These are phyloP conservation scores for Coemansia sp. DNA, from an alignment of 192 early-diverging fungal genomes.

Conservation along the genomic window DNA sequence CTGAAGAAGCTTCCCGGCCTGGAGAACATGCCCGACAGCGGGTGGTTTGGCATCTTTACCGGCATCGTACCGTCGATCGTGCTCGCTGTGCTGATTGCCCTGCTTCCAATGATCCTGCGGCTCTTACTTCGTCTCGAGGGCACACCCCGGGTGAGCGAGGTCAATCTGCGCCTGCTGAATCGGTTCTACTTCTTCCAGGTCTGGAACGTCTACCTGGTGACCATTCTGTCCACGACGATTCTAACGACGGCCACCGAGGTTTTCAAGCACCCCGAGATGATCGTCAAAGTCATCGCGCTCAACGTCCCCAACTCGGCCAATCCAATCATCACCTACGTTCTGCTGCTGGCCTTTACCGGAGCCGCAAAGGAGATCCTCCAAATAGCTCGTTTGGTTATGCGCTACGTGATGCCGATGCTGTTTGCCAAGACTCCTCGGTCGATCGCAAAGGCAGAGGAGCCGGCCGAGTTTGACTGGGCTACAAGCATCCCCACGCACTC, in stretches of 20 bases:
- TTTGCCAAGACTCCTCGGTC: slow-evolving; percentile 74
- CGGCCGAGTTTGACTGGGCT: slow-evolving; percentile 60
- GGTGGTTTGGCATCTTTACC: slow-evolving; percentile 58
- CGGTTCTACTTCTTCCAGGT: slow-evolving; percentile 84
- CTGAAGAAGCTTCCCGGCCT: slow-evolving; percentile 58
- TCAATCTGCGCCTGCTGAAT: slow-evolving; percentile 64
- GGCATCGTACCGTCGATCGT: slow-evolving; percentile 77
- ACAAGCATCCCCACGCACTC: slow-evolving; percentile 67
- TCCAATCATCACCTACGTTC: slow-evolving; percentile 82
- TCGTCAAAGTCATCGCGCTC: slow-evolving; percentile 54
- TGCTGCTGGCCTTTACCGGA: slow-evolving; percentile 70
- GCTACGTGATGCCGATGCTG: slow-evolving; percentile 58
- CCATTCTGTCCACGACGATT: slow-evolving; percentile 70
- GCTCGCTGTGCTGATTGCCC: slow-evolving; percentile 66
- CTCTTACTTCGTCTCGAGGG: slow-evolving; percentile 65
- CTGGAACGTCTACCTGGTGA: slow-evolving; percentile 76
- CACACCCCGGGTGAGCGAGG: slow-evolving; percentile 58
- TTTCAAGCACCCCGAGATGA: slow-evolving; percentile 25
- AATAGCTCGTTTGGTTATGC: slow-evolving; percentile 61
- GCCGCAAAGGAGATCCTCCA: slow-evolving; percentile 73
- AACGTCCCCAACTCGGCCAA: slow-evolving; percentile 71
- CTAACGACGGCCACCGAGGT: slow-evolving; percentile 41
- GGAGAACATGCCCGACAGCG: slow-evolving; percentile 25
- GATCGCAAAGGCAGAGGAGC: slow-evolving; percentile 57
- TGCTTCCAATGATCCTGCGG: slow-evolving; percentile 72